Evolutionary conservation across 441 rosid genomes (phyloP).

Genomic region (Metrosideros polymorpha): DNA sequence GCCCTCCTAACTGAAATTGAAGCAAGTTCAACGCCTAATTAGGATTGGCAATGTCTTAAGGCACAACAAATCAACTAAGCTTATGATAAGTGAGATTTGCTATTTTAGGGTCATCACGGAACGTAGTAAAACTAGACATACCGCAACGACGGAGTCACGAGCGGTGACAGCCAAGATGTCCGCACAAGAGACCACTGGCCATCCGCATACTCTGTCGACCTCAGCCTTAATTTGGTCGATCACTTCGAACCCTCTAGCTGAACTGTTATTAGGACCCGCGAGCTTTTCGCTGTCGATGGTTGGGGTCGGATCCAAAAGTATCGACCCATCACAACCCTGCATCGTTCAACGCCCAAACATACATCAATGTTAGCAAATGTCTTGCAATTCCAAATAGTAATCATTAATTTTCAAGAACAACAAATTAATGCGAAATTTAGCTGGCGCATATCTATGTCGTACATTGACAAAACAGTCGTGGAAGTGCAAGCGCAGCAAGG

Average conservation of each 20-base stretch:
- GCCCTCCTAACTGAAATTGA: not conserved
- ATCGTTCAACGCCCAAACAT: not conserved
- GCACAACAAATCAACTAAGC: too few relatives aligned
- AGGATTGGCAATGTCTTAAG: too few relatives aligned
- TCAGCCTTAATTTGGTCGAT: conserved; percentile 8
- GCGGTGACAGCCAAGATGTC: conserved; percentile 19
- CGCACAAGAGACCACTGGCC: conserved; percentile 10
- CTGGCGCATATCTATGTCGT: not conserved
- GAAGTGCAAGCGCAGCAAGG: conserved; percentile 14
- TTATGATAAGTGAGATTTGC: not conserved
- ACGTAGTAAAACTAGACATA: not conserved
- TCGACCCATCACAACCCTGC: conserved; percentile 21
- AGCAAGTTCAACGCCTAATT: not conserved
- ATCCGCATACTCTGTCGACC: not conserved
- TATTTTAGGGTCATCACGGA: not conserved
- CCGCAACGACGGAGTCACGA: conserved; percentile 5
- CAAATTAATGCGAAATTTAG: too few relatives aligned
- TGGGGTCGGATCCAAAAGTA: conserved; percentile 7
- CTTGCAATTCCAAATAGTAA: not conserved
- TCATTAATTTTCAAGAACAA: not conserved
- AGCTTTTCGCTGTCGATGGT: conserved; percentile 9
- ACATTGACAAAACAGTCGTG: conserved; percentile 15
- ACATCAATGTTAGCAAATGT: not conserved
- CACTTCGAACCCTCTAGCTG: conserved; percentile 14
- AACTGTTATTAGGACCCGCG: conserved; percentile 2